Conservation (phyloP, 169 alveolate species). For the Cystoisospora suis region DNA sequence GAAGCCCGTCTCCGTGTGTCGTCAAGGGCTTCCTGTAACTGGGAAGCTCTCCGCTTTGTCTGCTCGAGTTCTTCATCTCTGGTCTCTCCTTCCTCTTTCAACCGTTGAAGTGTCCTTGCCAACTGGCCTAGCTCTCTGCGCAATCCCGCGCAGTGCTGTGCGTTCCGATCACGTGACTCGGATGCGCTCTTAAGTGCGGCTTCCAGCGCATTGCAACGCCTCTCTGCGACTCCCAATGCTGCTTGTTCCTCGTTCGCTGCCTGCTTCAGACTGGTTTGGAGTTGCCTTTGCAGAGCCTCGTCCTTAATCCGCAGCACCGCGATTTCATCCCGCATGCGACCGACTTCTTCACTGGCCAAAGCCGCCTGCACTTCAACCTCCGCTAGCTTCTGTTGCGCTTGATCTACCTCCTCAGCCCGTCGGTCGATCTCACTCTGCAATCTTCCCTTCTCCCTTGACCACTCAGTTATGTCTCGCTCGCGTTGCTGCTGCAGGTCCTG, state of each 20-base stretch:
- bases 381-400: neutral
- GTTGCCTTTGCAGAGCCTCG: conserved; percentile 1
- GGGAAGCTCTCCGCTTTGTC: neutral
- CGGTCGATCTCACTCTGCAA: conserved; percentile 1
- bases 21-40: neutral
- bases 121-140: neutral
- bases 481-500: conserved; percentile 25
- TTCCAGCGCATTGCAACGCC: neutral
- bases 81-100: neutral
- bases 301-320: neutral
- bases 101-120: neutral
- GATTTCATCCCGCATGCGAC: neutral
- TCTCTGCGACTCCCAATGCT: neutral
- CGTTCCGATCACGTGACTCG: conserved; percentile 14
- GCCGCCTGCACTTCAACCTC: conserved; percentile 8
- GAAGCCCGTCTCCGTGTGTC: conserved; percentile 4
- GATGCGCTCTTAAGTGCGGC: neutral
- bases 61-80: neutral
- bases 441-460: neutral
- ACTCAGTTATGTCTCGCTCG: neutral
- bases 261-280: neutral
- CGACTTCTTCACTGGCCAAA: neutral
- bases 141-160: conserved; percentile 28
- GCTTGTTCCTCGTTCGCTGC: neutral
- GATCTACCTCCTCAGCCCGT: neutral